phyloP scores from a whole-genome alignment of 345 rosid genomes.

The Durio zibethinus region DNA sequence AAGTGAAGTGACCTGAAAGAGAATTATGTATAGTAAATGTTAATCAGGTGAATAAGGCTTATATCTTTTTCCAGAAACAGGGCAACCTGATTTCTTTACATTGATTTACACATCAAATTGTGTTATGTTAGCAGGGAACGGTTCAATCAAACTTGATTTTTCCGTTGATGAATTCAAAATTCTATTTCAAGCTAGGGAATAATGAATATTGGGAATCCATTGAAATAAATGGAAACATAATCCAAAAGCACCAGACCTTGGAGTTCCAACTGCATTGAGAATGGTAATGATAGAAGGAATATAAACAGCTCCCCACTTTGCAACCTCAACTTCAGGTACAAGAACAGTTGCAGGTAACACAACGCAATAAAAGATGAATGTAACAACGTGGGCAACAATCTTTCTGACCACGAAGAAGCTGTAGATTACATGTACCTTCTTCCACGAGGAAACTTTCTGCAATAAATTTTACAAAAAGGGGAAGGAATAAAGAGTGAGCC shows the following conservation, averaged over 20 bases:
- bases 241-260: conserved; percentile 46
- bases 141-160: neutral
- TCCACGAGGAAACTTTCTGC: conserved; percentile 88
- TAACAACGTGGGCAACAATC: conserved; percentile 79
- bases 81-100: neutral
- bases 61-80: neutral
- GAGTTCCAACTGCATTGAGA: conserved; percentile 93
- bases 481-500: neutral
- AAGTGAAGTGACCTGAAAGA: conserved; percentile 72
- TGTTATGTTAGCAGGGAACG: neutral
- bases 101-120: neutral
- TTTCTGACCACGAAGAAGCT: conserved; percentile 92
- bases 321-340: conserved; percentile 84
- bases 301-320: conserved; percentile 91
- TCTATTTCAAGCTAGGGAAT: neutral
- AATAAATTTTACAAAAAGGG: neutral
- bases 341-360: conserved; percentile 85
- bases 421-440: conserved; percentile 88
- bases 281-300: conserved; percentile 76
- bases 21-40: neutral
- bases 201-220: neutral
- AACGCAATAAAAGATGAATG: conserved; percentile 77
- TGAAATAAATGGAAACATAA: neutral
- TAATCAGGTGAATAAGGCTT: neutral
- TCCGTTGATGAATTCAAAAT: neutral